These are phyloP conservation scores for Bryoerythrophyllum caledonicum DNA, from an alignment of 225 moss, liverwort and hornwort genomes.

Conservation along the genomic window DNA sequence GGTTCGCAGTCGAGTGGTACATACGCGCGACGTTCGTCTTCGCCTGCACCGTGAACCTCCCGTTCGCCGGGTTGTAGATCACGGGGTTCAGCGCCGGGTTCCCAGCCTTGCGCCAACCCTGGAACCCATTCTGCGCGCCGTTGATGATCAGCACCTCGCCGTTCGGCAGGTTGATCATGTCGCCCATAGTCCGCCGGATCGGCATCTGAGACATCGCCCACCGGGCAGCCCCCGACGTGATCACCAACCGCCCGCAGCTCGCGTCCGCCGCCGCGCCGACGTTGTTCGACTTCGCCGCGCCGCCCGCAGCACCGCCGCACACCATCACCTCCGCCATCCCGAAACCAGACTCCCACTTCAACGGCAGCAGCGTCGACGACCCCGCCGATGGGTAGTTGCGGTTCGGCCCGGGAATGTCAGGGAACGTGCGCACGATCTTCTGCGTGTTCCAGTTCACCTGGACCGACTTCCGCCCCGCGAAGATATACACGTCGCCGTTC, in stretches of 20 bases:
- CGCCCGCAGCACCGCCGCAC: slow-evolving; percentile 46
- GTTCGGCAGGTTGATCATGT: slow-evolving; percentile 24
- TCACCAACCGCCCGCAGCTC: slow-evolving; percentile 15
- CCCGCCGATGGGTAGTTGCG: slow-evolving; percentile 42
- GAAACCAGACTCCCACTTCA: slow-evolving; percentile 16
- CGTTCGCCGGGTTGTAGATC: slow-evolving; percentile 5
- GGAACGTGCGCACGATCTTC: neutral
- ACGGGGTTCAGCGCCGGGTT: slow-evolving; percentile 19
- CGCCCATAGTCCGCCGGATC: neutral
- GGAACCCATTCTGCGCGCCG: slow-evolving; percentile 29
- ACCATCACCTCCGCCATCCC: slow-evolving; percentile 22
- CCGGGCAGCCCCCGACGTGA: neutral
- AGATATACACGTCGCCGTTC: slow-evolving; percentile 26
- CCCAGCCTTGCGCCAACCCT: neutral
- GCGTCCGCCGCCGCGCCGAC: neutral
- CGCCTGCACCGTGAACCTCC: neutral
- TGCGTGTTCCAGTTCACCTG: slow-evolving; percentile 23
- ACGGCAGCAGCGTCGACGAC: slow-evolving; percentile 32
- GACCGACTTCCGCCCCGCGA: slow-evolving; percentile 20
- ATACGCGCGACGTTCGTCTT: neutral
- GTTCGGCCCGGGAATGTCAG: slow-evolving; percentile 26
- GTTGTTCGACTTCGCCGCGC: slow-evolving; percentile 23
- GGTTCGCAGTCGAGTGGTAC: slow-evolving; percentile 12
- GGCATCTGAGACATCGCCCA: slow-evolving; percentile 13
- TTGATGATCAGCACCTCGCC: slow-evolving; percentile 31